Evolutionary conservation across 2,329 filamentous ascomycete species (phyloP).

Genomic region (Hypoxylon sp.): DNA sequence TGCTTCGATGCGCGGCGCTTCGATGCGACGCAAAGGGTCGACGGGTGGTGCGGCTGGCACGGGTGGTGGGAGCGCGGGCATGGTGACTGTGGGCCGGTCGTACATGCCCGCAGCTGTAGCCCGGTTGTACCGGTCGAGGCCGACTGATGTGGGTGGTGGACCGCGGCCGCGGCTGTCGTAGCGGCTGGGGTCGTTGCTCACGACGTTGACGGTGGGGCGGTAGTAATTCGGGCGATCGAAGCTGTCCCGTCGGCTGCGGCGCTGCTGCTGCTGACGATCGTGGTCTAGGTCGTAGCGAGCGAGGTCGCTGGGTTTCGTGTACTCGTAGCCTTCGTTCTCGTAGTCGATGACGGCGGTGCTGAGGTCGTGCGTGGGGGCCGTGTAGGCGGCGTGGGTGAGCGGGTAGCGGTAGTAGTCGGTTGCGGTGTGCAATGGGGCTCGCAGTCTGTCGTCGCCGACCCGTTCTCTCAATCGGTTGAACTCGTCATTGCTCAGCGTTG

Average conservation of each 20-base stretch:
- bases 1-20: constrained; percentile 39
- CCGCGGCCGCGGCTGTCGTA: constrained; percentile 62
- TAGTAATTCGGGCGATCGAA: constrained; percentile 67
- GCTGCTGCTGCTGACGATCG: constrained; percentile 57
- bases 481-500: constrained; percentile 67
- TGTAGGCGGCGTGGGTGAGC: constrained; percentile 64
- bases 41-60: constrained; percentile 58
- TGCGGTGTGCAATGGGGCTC: constrained; percentile 55
- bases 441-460: constrained; percentile 60
- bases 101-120: constrained; percentile 59
- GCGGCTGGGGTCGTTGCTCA: constrained; percentile 64
- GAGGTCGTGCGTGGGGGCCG: constrained; percentile 61
- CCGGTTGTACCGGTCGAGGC: constrained; percentile 77
- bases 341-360: constrained; percentile 63
- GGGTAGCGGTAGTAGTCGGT: constrained; percentile 64
- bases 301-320: constrained; percentile 74
- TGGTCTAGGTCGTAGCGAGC: constrained; percentile 74
- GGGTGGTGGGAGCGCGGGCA: constrained; percentile 62
- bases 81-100: constrained; percentile 62
- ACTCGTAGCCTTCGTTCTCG: constrained; percentile 73
- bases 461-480: constrained; percentile 66
- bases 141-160: constrained; percentile 78
- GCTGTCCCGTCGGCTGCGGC: constrained; percentile 67
- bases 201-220: constrained; percentile 67
- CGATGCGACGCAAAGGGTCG: constrained; percentile 56